Evolutionary conservation across 2,329 filamentous ascomycete species (phyloP).

Genomic region (Ascochyta fabae): DNA sequence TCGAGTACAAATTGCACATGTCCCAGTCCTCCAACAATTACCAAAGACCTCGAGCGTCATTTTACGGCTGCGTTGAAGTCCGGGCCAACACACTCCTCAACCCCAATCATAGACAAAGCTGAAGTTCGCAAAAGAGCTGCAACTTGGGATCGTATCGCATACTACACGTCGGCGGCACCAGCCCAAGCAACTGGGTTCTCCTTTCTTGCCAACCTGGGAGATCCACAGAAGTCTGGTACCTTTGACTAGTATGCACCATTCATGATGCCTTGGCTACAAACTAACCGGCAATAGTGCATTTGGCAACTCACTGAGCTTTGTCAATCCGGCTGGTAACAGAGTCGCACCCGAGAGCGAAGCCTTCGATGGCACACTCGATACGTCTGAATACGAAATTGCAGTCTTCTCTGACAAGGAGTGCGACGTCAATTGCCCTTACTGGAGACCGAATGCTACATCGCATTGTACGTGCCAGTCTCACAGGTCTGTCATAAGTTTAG

Average conservation of each 20-base stretch:
- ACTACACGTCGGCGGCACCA: slow-evolving; percentile 54
- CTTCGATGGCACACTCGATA: slow-evolving; percentile 54
- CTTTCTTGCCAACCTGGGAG: slow-evolving; percentile 66
- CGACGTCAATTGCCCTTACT: slow-evolving; percentile 55
- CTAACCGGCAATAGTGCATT: slow-evolving; percentile 49
- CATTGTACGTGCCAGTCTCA: slow-evolving; percentile 51
- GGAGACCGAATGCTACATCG: slow-evolving; percentile 57
- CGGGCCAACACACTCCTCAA: not conserved
- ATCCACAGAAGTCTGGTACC: slow-evolving; percentile 59
- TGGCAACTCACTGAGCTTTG: slow-evolving; percentile 65
- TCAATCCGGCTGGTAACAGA: slow-evolving; percentile 54
- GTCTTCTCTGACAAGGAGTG: slow-evolving; percentile 53
- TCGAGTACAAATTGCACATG: slow-evolving; percentile 1
- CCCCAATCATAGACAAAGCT: not conserved
- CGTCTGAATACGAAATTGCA: slow-evolving; percentile 45
- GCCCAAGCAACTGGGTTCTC: slow-evolving; percentile 59
- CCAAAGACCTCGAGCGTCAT: not conserved
- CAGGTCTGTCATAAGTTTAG: not conserved
- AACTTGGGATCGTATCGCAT: slow-evolving; percentile 55
- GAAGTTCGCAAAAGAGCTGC: slow-evolving; percentile 15
- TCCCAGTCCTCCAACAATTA: not conserved
- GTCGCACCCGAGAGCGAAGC: slow-evolving; percentile 57
- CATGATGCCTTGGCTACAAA: not conserved
- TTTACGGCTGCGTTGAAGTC: not conserved
- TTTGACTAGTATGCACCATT: slow-evolving; percentile 54